A percentile compares a stretch with the other conserved stretches of the same genome.
Evolutionary conservation across 2,329 filamentous ascomycete species (phyloP).

Genomic region (Clarireedia monteithiana): DNA sequence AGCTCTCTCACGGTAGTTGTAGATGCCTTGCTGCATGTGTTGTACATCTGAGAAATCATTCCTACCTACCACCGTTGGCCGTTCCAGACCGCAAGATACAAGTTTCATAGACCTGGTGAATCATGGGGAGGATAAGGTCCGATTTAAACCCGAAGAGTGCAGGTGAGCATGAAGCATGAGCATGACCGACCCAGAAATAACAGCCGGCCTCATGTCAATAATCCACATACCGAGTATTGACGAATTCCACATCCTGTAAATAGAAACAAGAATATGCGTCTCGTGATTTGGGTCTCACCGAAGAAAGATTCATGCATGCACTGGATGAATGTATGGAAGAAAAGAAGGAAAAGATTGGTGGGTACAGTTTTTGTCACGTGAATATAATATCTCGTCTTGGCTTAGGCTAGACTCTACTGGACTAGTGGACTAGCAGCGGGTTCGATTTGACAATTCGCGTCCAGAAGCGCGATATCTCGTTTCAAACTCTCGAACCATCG

Average conservation of each 20-base stretch:
- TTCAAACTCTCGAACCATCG: neutral
- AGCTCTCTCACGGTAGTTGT: neutral
- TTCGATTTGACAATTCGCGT: neutral
- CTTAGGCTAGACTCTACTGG: too few species aligned
- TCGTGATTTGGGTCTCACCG: neutral
- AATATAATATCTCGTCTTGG: too few species aligned
- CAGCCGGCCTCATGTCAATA: too few species aligned
- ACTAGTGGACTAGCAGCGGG: neutral
- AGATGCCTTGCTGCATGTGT: neutral
- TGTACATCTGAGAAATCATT: neutral
- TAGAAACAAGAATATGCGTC: neutral
- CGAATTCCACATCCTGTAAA: neutral
- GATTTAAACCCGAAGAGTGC: neutral
- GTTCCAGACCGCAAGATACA: neutral
- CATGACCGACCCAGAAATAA: too few species aligned
- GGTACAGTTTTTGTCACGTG: too few species aligned
- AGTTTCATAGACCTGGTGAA: neutral
- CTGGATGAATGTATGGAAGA: neutral
- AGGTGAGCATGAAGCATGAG: too few species aligned
- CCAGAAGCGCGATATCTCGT: neutral
- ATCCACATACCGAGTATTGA: too few species aligned
- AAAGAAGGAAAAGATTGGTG: neutral
- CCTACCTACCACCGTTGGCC: neutral
- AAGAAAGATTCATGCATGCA: neutral
- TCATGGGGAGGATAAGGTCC: neutral